Evolutionary conservation across 1,284 basidiomycete species (phyloP), one percentile per base, ranked within the genome.

Genomic region (Somion occarium): DNA sequence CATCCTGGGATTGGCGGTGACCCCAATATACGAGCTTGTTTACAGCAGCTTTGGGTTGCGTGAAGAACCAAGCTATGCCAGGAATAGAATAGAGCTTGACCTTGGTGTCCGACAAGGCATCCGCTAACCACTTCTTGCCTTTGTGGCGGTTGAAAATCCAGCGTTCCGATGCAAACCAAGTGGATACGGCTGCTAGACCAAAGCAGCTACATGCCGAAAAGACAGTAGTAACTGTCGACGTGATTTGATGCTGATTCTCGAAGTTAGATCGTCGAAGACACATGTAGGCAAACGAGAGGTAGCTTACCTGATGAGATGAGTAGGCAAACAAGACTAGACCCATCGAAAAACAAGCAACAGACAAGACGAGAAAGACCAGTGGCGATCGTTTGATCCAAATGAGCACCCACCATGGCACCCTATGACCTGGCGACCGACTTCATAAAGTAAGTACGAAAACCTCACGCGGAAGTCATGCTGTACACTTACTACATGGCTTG

Each of bases 331-430:
- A 73, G 48, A 82, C 81, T 20, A 88, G 72, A 5, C 85, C 85
- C 27, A 83, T 74, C 0, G 82, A 85, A 61, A 88, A 88, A 60
- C 81, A 84, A 9, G 82, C 81, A 25, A 87, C 83, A 37, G 84
- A 85, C 58, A 85, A 71, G 38, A 87, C 83, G 45, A 88, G 73
- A 66, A 87, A 86, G 48, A 85, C 82, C 37, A 87, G 72, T 7
- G 85, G 85, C 1, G 83, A 85, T n/a, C 84, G 72, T 62, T 86
- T 86, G 67, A 88, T 88, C 85, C 85, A 89, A 54, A 87, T 87
- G 49, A 84, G 67, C 23, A 88, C 84, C 84, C 85, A 88, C 83
- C 85, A 88, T 0, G 85, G 85, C n/a, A 87, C 83, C 51, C 82
- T 78, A 64, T 79, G 72, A 44, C 75, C 73, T 46, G 79, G 79